phyloP scores from a whole-genome alignment of 176 grass and related monocot species.

The Ensete ventricosum region DNA sequence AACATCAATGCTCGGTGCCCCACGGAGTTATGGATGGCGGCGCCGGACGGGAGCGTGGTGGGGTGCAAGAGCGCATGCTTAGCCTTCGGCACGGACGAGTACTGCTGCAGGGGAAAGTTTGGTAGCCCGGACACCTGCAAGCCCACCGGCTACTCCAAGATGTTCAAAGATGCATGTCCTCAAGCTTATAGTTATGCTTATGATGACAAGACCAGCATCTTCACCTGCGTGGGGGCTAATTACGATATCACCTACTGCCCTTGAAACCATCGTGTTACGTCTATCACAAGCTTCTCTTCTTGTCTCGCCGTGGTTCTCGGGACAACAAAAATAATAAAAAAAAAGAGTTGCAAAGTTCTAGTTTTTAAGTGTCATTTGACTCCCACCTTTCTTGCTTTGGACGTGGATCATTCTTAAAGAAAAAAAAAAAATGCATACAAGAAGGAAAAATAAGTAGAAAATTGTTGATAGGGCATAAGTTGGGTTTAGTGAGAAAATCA shows the following conservation, averaged over 20 bases:
- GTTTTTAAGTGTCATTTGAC: too few species aligned
- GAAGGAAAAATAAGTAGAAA: too few species aligned
- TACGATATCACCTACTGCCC: conserved; percentile 39
- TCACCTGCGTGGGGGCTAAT: conserved; percentile 28
- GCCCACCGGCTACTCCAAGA: conserved; percentile 31
- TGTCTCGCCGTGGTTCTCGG: too few species aligned
- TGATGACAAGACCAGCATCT: conserved; percentile 43
- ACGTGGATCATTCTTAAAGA: too few species aligned
- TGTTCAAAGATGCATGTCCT: conserved; percentile 54
- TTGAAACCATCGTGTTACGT: not conserved
- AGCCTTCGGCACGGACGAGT: conserved; percentile 38
- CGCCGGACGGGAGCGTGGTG: conserved; percentile 7
- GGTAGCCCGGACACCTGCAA: conserved; percentile 24
- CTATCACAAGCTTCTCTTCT: too few species aligned
- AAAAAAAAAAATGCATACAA: too few species aligned
- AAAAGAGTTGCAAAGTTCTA: too few species aligned
- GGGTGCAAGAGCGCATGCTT: conserved; percentile 61
- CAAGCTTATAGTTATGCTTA: conserved; percentile 57
- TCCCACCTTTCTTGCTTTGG: too few species aligned
- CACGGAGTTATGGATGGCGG: conserved; percentile 15
- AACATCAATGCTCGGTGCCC: conserved; percentile 42
- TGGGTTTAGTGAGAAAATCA: too few species aligned
- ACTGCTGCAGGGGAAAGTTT: conserved; percentile 38
- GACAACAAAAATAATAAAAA: too few species aligned
- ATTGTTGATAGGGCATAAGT: too few species aligned